These are phyloP conservation scores for Colletotrichum godetiae DNA, from an alignment of 2,329 filamentous ascomycete genomes.

Conservation along the genomic window DNA sequence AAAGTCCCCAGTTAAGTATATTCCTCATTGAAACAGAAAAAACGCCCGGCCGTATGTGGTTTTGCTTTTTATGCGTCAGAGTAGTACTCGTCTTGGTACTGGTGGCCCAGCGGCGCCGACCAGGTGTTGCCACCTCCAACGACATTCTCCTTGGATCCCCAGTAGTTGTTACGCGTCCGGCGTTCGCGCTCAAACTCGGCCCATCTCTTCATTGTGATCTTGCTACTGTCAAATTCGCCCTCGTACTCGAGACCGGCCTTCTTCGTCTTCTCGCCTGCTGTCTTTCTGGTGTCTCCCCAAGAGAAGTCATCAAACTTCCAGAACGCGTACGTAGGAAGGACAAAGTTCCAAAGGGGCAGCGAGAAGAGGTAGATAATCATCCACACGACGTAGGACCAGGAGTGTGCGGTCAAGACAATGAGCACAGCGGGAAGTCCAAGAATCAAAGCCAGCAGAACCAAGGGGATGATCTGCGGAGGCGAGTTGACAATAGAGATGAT, in stretches of 20 bases:
- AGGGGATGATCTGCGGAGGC: slow-evolving; percentile 86
- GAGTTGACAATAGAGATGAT: slow-evolving; percentile 84
- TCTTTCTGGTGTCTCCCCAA: slow-evolving; percentile 98
- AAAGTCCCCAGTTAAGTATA: slow-evolving; percentile 19
- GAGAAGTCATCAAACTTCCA: slow-evolving; percentile 99
- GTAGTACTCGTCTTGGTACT: slow-evolving; percentile 67
- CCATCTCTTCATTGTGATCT: slow-evolving; percentile 99
- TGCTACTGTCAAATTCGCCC: slow-evolving; percentile 97
- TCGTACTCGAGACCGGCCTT: slow-evolving; percentile 89
- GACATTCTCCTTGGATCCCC: slow-evolving; percentile 65
- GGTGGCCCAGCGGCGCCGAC: slow-evolving; percentile 55
- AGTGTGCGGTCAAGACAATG: slow-evolving; percentile 93
- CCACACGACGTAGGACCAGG: slow-evolving; percentile 92
- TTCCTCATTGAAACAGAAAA: slow-evolving; percentile 25
- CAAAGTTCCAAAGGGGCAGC: slow-evolving; percentile 96
- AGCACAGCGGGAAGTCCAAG: slow-evolving; percentile 92
- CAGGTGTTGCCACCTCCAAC: slow-evolving; percentile 54
- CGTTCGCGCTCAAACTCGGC: slow-evolving; percentile 88
- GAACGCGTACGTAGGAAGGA: slow-evolving; percentile 93
- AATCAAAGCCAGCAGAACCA: slow-evolving; percentile 89
- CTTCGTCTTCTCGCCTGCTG: slow-evolving; percentile 88
- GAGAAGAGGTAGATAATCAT: slow-evolving; percentile 97
- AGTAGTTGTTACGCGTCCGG: slow-evolving; percentile 61
- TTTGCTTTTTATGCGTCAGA: slow-evolving; percentile 57
- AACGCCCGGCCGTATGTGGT: slow-evolving; percentile 24